phyloP scores from a whole-genome alignment of 106 monocot species.

The Amphibolis antarctica region DNA sequence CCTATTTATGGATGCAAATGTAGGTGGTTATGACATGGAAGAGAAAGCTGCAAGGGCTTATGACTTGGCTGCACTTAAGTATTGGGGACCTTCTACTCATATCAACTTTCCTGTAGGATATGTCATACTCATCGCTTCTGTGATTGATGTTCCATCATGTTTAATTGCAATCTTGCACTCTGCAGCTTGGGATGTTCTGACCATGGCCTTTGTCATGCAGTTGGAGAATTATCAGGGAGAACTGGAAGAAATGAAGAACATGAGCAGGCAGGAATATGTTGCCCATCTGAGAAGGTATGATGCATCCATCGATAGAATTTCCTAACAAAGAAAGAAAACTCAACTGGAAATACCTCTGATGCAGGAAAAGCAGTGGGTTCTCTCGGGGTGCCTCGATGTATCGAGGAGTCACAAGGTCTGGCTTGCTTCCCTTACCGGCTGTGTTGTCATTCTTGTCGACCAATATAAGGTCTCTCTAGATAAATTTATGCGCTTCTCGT shows the following conservation, averaged over 20 bases:
- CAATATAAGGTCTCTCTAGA: neutral
- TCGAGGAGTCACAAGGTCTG: conserved; percentile 90
- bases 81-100: conserved; percentile 94
- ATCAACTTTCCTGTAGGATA: conserved; percentile 85
- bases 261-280: conserved; percentile 77
- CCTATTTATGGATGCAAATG: neutral
- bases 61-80: conserved; percentile 94
- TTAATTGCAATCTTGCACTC: neutral
- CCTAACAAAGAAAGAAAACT: neutral
- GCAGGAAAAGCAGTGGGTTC: conserved; percentile 97
- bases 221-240: conserved; percentile 52
- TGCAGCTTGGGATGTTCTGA: neutral
- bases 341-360: neutral
- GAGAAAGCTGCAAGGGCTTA: conserved; percentile 98
- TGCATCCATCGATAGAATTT: neutral
- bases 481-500: neutral
- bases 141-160: neutral
- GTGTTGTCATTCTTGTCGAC: neutral
- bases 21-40: conserved; percentile 97
- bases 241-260: conserved; percentile 72
- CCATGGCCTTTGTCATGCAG: conserved; percentile 14
- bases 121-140: neutral
- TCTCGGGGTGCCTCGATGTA: conserved; percentile 96
- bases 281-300: conserved; percentile 63
- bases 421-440: neutral